Evolutionary conservation across 1,139 yeast species (phyloP).

Genomic region (Hyphopichia wangnamkhiaoensis): DNA sequence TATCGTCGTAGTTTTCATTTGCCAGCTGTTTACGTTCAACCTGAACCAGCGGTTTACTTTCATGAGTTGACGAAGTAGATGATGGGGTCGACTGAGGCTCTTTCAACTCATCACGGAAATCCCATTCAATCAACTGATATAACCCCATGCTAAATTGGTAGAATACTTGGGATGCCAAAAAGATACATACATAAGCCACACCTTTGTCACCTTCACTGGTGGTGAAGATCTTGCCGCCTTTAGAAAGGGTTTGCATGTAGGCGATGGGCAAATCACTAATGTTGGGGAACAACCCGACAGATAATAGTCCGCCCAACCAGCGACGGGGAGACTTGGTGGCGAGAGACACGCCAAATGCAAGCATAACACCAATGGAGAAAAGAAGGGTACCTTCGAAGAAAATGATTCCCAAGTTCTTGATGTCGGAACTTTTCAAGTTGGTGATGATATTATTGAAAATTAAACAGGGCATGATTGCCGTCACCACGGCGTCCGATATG

Average conservation of each 20-base stretch:
- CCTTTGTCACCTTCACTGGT: conserved; percentile 69
- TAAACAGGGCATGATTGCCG: conserved; percentile 75
- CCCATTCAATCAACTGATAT: conserved; percentile 68
- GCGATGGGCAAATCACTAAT: conserved; percentile 89
- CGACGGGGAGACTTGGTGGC: conserved; percentile 57
- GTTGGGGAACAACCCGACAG: conserved; percentile 65
- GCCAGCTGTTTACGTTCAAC: conserved; percentile 4
- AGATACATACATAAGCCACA: conserved; percentile 82
- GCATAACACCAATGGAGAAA: conserved; percentile 37
- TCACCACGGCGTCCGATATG: conserved; percentile 69
- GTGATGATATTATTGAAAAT: conserved; percentile 74
- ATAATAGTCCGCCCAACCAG: conserved; percentile 79
- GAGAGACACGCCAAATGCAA: conserved; percentile 35
- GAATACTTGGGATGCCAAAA: conserved; percentile 68
- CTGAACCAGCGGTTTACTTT: neutral
- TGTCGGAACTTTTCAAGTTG: conserved; percentile 68
- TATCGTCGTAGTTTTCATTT: neutral
- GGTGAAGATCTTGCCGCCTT: conserved; percentile 59
- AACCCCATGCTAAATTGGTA: conserved; percentile 79
- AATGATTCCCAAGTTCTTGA: conserved; percentile 74
- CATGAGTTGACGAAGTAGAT: neutral
- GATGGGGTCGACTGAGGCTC: neutral
- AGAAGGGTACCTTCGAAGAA: conserved; percentile 54
- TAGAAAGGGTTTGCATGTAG: conserved; percentile 75
- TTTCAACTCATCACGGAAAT: conserved; percentile 48